These are phyloP conservation scores for Adansonia madagascariensis DNA, from an alignment of 441 rosid genomes.

Conservation along the genomic window DNA sequence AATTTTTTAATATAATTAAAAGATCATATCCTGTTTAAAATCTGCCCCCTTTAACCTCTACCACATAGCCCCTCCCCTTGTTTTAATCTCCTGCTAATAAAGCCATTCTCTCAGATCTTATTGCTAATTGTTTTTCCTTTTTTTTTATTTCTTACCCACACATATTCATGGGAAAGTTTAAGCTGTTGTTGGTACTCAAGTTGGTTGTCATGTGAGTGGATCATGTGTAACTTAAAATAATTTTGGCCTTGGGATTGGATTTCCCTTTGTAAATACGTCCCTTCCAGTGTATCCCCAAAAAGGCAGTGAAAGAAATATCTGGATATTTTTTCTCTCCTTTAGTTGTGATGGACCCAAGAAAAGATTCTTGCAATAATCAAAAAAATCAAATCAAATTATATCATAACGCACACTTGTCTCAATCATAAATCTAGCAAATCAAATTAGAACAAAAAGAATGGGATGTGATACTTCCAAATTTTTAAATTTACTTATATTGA, in stretches of 20 bases:
- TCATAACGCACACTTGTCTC: too few species aligned
- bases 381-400: too few species aligned
- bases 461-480: too few species aligned
- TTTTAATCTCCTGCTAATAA: background rate
- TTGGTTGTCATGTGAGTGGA: conserved; percentile 20
- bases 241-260: background rate
- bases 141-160: background rate
- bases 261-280: background rate
- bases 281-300: background rate
- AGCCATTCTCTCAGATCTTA: background rate
- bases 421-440: too few species aligned
- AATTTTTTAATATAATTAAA: too few species aligned
- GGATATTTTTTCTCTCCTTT: conserved; percentile 1
- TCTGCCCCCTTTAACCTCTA: conserved; percentile 14
- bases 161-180: background rate
- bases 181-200: background rate
- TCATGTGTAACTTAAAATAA: conserved; percentile 22
- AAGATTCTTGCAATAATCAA: background rate
- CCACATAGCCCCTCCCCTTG: conserved; percentile 41
- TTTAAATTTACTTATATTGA: too few species aligned
- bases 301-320: background rate
- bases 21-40: too few species aligned
- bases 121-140: background rate
- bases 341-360: background rate
- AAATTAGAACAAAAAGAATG: too few species aligned